Percentiles rank a stretch among this genome's conserved stretches.
Evolutionary conservation across 106 monocot species (phyloP).

Genomic region (Ottelia alismoides): DNA sequence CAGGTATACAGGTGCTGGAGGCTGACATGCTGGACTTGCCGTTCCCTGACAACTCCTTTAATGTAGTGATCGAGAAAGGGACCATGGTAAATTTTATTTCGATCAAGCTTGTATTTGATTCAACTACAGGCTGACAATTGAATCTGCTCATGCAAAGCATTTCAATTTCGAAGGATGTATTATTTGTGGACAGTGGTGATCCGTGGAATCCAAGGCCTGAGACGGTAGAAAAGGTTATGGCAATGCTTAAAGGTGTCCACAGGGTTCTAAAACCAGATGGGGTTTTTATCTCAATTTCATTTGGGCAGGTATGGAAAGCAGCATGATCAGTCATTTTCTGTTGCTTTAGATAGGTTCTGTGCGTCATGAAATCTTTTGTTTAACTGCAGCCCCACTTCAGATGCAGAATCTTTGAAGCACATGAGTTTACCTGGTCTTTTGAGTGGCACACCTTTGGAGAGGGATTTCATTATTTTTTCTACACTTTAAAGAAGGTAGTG

Average conservation of each 20-base stretch:
- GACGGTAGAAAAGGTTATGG: constrained; percentile 69
- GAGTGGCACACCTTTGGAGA: constrained; percentile 75
- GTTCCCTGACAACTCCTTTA: constrained; percentile 49
- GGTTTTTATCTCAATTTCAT: constrained; percentile 80
- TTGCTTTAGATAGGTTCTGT: neutral
- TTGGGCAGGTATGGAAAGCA: constrained; percentile 81
- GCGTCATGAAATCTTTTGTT: neutral
- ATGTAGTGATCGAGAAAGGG: constrained; percentile 92
- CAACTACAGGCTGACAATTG: neutral
- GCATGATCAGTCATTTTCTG: too few relatives aligned
- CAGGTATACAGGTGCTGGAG: constrained; percentile 64
- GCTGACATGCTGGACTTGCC: constrained; percentile 93
- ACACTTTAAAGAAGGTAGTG: constrained; percentile 72
- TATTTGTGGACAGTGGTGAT: constrained; percentile 95
- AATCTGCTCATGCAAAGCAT: constrained; percentile 3
- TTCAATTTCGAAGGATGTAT: constrained; percentile 51
- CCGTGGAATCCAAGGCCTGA: constrained; percentile 78
- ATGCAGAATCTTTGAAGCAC: constrained; percentile 61
- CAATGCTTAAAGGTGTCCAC: constrained; percentile 78
- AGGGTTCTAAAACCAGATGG: constrained; percentile 72
- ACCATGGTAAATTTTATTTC: constrained; percentile 61
- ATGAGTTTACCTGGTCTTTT: constrained; percentile 79
- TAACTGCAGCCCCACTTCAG: constrained; percentile 80
- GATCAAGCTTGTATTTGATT: neutral
- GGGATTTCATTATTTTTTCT: constrained; percentile 92